phyloP scores from a whole-genome alignment of 306 rosid genomes.

The Acacia confusa region DNA sequence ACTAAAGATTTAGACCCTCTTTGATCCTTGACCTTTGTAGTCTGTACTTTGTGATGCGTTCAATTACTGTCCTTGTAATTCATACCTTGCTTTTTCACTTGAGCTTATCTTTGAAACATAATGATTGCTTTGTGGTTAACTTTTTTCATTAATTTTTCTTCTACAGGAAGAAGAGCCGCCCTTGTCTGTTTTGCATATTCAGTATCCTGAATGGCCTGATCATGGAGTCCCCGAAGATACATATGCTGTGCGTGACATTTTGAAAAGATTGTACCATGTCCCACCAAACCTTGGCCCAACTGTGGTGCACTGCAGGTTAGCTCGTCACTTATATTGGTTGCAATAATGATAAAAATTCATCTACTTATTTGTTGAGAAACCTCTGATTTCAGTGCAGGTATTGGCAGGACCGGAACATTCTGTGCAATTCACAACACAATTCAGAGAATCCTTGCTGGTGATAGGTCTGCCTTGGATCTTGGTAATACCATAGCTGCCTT shows the following conservation, averaged over 20 bases:
- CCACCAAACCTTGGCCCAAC: slow-evolving; percentile 78
- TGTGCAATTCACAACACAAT: slow-evolving; percentile 87
- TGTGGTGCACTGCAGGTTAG: slow-evolving; percentile 94
- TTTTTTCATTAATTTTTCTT: slow-evolving; percentile 27
- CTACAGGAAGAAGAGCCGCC: slow-evolving; percentile 64
- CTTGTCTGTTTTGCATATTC: slow-evolving; percentile 77
- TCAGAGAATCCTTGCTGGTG: slow-evolving; percentile 89
- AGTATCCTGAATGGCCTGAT: slow-evolving; percentile 94
- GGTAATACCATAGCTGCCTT: slow-evolving; percentile 62
- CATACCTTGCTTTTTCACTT: not conserved
- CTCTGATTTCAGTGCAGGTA: slow-evolving; percentile 86
- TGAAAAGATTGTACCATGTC: slow-evolving; percentile 59
- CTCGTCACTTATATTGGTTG: slow-evolving; percentile 20
- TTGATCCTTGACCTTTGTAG: not conserved
- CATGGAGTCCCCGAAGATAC: slow-evolving; percentile 92
- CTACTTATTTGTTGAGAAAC: slow-evolving; percentile 43
- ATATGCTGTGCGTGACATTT: slow-evolving; percentile 66
- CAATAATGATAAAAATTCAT: not conserved
- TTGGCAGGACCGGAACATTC: slow-evolving; percentile 95
- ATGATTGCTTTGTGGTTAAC: slow-evolving; percentile 10
- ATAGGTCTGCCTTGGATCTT: slow-evolving; percentile 83
- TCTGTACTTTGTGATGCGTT: not conserved
- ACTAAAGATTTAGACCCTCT: not conserved
- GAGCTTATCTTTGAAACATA: slow-evolving; percentile 20
- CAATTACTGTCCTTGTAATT: not conserved